Evolutionary conservation across 805 yeast species (phyloP).

Genomic region (Saccharomycopsis selenospora): DNA sequence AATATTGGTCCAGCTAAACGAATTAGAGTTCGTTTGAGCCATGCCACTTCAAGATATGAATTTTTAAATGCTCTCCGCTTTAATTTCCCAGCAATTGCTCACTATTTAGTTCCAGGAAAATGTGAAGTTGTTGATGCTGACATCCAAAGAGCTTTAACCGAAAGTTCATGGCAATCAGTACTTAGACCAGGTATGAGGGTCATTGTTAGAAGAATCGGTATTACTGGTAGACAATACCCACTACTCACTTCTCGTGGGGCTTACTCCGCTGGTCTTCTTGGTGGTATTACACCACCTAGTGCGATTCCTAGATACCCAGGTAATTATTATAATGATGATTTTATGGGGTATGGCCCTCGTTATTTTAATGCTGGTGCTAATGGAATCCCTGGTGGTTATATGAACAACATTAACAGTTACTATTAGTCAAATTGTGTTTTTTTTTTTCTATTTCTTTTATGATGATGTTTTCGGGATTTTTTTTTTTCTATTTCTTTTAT

Average conservation of each 20-base stretch:
- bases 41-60: neutral
- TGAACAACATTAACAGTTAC: too few species aligned
- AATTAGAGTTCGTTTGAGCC: neutral
- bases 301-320: too few species aligned
- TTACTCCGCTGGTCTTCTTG: too few species aligned
- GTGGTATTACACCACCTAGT: too few species aligned
- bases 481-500: too few species aligned
- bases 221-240: neutral
- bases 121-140: neutral
- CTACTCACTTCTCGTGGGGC: neutral
- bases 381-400: too few species aligned
- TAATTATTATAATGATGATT: too few species aligned
- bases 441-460: too few species aligned
- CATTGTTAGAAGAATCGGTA: constrained; percentile 1
- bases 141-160: neutral
- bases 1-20: neutral
- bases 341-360: too few species aligned
- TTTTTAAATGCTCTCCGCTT: neutral
- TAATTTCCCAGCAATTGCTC: neutral
- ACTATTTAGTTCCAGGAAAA: neutral
- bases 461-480: too few species aligned
- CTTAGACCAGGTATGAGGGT: neutral
- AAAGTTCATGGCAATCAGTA: neutral
- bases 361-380: too few species aligned
- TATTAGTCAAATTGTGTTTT: too few species aligned